Evolutionary conservation across 352 stramenopile genomes (phyloP).

Genomic region (Globisporangium takayamanum): DNA sequence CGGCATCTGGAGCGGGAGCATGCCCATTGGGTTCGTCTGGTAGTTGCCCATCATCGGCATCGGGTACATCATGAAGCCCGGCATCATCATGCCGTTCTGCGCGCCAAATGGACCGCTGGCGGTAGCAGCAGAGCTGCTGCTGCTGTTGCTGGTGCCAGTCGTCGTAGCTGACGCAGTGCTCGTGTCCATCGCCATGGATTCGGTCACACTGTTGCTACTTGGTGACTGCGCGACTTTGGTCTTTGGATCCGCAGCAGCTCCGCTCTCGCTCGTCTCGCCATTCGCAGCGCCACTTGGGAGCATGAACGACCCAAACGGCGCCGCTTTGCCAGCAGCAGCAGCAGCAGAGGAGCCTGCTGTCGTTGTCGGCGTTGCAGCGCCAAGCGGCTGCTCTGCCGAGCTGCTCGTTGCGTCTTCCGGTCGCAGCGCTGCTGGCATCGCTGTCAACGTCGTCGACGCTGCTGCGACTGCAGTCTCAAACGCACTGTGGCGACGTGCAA

Average conservation of each 20-base stretch:
- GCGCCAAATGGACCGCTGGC: conserved; percentile 9
- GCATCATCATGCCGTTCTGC: conserved; percentile 63
- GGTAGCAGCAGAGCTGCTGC: conserved; percentile 1
- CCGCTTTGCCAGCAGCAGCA: not conserved
- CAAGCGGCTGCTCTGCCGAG: conserved; percentile 3
- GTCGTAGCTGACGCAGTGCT: not conserved
- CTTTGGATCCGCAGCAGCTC: conserved; percentile 3
- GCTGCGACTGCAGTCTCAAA: conserved; percentile 30
- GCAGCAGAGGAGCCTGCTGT: conserved; percentile 3
- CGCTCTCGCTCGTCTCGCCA: not conserved
- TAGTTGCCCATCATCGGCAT: conserved; percentile 74
- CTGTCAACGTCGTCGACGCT: conserved; percentile 30
- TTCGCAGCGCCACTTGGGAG: conserved; percentile 2
- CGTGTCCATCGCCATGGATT: conserved; percentile 10
- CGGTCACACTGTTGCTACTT: too few species aligned
- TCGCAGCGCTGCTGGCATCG: conserved; percentile 21
- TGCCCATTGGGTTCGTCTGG: conserved; percentile 24
- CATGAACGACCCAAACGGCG: conserved; percentile 5
- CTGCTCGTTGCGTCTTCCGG: not conserved
- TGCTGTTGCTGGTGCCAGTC: conserved; percentile 10
- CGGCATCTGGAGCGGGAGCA: conserved; percentile 35
- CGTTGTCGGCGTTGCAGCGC: conserved; percentile 3
- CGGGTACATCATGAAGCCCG: conserved; percentile 80
- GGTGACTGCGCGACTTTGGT: not conserved
- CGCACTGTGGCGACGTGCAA: conserved; percentile 12